Percentiles rank a stretch among this genome's conserved stretches.
Conservation (phyloP, 148 eudicot species). For the Arbutus unedo region DNA sequence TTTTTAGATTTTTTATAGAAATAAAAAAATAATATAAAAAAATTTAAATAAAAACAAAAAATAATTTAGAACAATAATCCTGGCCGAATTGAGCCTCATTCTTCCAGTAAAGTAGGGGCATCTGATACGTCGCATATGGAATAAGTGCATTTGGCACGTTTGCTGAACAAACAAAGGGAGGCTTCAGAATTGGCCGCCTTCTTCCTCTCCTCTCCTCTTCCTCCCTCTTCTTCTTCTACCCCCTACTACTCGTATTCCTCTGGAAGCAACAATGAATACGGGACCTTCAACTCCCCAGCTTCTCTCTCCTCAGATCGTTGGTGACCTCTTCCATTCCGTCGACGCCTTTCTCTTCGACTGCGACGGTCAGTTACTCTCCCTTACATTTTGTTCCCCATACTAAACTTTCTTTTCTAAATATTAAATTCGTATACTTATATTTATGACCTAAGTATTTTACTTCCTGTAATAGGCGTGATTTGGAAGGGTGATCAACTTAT, state of each 20-base stretch:
- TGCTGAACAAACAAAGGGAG: not conserved
- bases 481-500: slow-evolving; percentile 93
- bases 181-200: not conserved
- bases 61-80: too few species aligned
- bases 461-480: slow-evolving; percentile 49
- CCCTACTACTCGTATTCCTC: not conserved
- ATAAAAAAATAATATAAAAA: too few species aligned
- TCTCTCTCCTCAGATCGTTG: slow-evolving; percentile 31
- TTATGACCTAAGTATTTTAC: not conserved
- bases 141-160: not conserved
- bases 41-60: too few species aligned
- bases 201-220: not conserved
- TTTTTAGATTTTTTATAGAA: too few species aligned
- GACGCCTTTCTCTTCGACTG: slow-evolving; percentile 89
- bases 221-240: too few species aligned
- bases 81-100: too few species aligned
- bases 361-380: slow-evolving; percentile 44
- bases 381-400: not conserved
- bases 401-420: not conserved
- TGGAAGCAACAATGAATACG: not conserved
- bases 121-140: not conserved
- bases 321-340: slow-evolving; percentile 48
- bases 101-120: not conserved
- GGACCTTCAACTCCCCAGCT: slow-evolving; percentile 18
- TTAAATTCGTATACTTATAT: not conserved